phyloP scores from a whole-genome alignment of 768 basidiomycete species.

The Panaeolus papilionaceus region DNA sequence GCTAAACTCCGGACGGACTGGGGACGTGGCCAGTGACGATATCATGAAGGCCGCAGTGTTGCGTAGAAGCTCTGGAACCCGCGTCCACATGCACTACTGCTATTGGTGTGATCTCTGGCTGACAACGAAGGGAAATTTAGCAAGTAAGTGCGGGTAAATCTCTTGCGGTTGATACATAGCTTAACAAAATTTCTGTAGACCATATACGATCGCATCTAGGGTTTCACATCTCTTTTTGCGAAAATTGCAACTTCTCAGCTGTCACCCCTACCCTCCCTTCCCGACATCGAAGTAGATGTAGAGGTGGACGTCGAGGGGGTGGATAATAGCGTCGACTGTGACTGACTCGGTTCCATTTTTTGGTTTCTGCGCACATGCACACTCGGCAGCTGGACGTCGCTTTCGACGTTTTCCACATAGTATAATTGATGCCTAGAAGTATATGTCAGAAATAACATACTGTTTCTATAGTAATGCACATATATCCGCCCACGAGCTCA shows the following conservation, averaged over 20 bases:
- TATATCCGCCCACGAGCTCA: not conserved
- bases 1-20: not conserved
- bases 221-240: slow-evolving; percentile 5
- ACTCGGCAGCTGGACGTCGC: too few relatives aligned
- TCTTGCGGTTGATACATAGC: not conserved
- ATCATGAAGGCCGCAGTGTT: slow-evolving; percentile 1
- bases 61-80: not conserved
- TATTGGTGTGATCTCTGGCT: slow-evolving; percentile 3
- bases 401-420: too few relatives aligned
- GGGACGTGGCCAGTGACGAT: not conserved
- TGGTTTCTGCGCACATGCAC: too few relatives aligned
- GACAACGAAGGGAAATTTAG: slow-evolving; percentile 8
- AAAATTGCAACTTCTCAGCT: slow-evolving; percentile 8
- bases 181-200: not conserved
- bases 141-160: not conserved
- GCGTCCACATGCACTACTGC: slow-evolving; percentile 6
- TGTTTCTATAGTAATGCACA: not conserved
- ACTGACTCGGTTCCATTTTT: not conserved
- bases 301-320: not conserved
- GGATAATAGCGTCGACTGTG: not conserved
- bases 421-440: too few relatives aligned
- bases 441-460: not conserved
- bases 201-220: slow-evolving; percentile 9
- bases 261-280: slow-evolving; percentile 5
- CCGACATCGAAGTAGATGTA: slow-evolving; percentile 2